These are phyloP conservation scores for Geotrichum citri-aurantii DNA, from an alignment of 1,139 yeast genomes.

Conservation along the genomic window DNA sequence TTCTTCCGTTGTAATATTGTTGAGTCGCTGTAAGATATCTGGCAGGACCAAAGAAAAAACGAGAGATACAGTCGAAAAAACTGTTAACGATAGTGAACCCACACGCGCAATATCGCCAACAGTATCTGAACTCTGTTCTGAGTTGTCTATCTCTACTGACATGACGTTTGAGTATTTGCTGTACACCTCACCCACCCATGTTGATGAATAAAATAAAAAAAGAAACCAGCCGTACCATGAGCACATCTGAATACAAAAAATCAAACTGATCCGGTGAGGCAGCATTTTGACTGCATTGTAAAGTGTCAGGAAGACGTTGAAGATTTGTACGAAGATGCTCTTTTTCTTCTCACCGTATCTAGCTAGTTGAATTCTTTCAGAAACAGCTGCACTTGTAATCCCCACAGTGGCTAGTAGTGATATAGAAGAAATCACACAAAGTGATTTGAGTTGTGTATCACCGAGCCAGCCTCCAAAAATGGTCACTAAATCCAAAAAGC, in stretches of 20 bases:
- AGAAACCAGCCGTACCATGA: constrained; percentile 41
- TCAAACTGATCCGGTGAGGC: constrained; percentile 28
- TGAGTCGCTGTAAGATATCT: constrained; percentile 18
- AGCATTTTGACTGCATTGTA: constrained; percentile 22
- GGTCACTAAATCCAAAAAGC: constrained; percentile 41
- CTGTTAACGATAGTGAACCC: constrained; percentile 37
- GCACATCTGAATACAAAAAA: constrained; percentile 34
- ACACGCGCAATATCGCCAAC: constrained; percentile 38
- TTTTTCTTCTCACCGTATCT: constrained; percentile 14
- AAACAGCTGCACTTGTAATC: constrained; percentile 38
- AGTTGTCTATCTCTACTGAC: constrained; percentile 19
- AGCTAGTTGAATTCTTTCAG: constrained; percentile 25
- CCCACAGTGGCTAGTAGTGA: constrained; percentile 39
- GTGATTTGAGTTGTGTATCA: constrained; percentile 46
- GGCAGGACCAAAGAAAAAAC: constrained; percentile 35
- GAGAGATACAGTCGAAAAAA: constrained; percentile 36
- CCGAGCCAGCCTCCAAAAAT: constrained; percentile 39
- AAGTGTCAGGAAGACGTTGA: constrained; percentile 22
- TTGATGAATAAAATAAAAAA: constrained; percentile 37
- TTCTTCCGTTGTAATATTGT: background rate
- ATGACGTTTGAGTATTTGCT: constrained; percentile 22
- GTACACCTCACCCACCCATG: constrained; percentile 41
- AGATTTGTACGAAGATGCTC: constrained; percentile 16
- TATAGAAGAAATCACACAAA: constrained; percentile 43
- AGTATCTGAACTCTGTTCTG: constrained; percentile 26